Evolutionary conservation across 306 rosid species (phyloP), one percentile per base, ranked within the genome.

Genomic region (Malus asiatica): DNA sequence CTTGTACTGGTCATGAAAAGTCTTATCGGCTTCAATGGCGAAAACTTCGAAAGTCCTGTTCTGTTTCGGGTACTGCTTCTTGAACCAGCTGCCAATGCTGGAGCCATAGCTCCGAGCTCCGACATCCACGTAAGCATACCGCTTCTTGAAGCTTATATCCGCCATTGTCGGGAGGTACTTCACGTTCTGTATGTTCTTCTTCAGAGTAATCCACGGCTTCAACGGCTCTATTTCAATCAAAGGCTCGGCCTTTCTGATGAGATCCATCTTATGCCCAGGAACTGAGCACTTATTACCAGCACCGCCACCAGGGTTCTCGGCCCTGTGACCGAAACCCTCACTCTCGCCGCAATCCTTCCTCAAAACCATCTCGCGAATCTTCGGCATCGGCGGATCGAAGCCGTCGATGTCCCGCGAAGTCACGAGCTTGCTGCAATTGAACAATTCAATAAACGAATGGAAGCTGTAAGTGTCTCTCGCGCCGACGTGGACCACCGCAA

Each of bases 61-160:
- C 85, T 95, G 98, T 22, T 95, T 95, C 2, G 98, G 98, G 71
- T 95, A 95, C 73, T 95, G 97, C 84, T 95, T 95, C 88, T 81
- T 92, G 82, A 95, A 95, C 98, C 98, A 95, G 74, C 97, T 88
- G 15, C 93, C 98, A 14, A 95, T 95, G 65, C 98, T 95, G 68
- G 98, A 95, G 27, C 98, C 97, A 63, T 90, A 95, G 76, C 97
- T 87, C 75, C 98, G 83, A 33, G 98, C 98, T 67, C 98, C 98
- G 82, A 95, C 97, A 78, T 95, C 98, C 52, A 95, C 92, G 79
- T 92, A 95, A 38, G 91, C 86, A 84, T 92, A 95, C 86, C 92
- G 86, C 65, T 48, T 80, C 84, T 92, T 95, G 57, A 92, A 95
- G 85, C 97, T 92, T 51, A 95, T 92, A 80, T 95, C 97, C 60